Evolutionary conservation across 1,139 yeast genomes (phyloP), one percentile per base, ranked within the genome.

Genomic region (Hyphopichia fennica): DNA sequence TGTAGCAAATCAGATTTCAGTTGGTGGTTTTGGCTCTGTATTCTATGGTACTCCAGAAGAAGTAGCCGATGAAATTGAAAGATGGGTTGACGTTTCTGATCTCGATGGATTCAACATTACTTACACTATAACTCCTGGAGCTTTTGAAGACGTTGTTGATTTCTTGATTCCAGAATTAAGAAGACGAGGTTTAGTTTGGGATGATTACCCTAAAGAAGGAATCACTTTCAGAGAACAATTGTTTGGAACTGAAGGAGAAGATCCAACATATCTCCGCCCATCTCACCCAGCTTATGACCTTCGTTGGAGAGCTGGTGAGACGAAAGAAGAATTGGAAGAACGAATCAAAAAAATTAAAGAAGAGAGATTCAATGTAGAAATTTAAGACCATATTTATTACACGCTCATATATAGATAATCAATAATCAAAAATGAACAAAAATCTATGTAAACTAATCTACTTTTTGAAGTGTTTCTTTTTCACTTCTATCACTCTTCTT

Each of bases 281-380:
- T 45, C 54, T 48, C 77, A 72, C 45, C 73, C 73, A 16, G 75
- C 76, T 9, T 48, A 69, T 48, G 55, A 54, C 2, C 54, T 69
- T 34, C 66, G 72, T 56, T 72, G 77, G 77, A 57, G 54, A 38
- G 61, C 64, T 11, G 69, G 66, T 19, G 69, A 62, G 43, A 42
- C 68, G 1, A 65, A 59, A 46, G 69, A 64, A 42, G 70, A 67
- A 20, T 68, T 67, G 46, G 76, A 70, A 43, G 50, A 41, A 40
- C 34, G 41, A 17, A 15, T 45, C 16, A 25, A 35, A 32, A 38
- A 36, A 9, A 16, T 36, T 10, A 38, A 38, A 3, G 15, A 35
- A 25, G 29, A 35, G n/a, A 19, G n/a, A 13, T 34, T 34, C 22
- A 31, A 18, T 18, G 4, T 31, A 7, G 28, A 25, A 25, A n/a